Conservation (phyloP, 2,329 filamentous ascomycete genomes). For the Penicillium fuscoglaucum region DNA sequence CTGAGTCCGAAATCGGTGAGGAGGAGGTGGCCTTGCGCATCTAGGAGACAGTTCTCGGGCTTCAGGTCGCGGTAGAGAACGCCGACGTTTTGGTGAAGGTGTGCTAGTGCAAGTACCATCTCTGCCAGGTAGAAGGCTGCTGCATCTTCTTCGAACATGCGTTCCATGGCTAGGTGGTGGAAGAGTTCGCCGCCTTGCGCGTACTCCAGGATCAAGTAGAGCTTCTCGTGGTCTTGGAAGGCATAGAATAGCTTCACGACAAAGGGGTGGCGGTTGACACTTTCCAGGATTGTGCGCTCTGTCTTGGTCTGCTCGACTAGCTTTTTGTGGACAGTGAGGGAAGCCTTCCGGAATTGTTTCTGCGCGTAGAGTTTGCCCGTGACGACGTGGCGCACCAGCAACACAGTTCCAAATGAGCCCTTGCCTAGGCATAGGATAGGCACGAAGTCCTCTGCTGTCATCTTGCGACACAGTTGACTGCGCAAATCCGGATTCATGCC, state of each 20-base stretch:
- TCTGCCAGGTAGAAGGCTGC: constrained; percentile 98
- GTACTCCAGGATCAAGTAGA: constrained; percentile 97
- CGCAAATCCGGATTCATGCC: constrained; percentile 56
- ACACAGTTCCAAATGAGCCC: constrained; percentile 90
- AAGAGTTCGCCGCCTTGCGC: constrained; percentile 96
- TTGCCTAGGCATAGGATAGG: constrained; percentile 90
- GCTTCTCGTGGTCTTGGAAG: constrained; percentile 96
- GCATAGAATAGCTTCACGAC: constrained; percentile 98
- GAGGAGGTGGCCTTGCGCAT: constrained; percentile 85
- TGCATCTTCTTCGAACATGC: constrained; percentile 88
- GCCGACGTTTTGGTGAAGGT: constrained; percentile 87
- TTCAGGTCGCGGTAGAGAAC: constrained; percentile 97
- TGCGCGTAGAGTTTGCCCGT: constrained; percentile 93
- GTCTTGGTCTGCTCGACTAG: constrained; percentile 97
- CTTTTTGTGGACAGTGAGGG: constrained; percentile 90
- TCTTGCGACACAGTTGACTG: constrained; percentile 68
- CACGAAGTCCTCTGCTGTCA: constrained; percentile 88
- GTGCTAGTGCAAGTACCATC: constrained; percentile 89
- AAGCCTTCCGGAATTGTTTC: constrained; percentile 98
- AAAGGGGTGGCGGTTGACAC: constrained; percentile 93
- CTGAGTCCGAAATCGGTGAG: constrained; percentile 96
- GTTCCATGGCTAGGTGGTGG: constrained; percentile 87
- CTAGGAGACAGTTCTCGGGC: constrained; percentile 94
- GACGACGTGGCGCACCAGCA: constrained; percentile 83
- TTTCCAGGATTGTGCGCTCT: constrained; percentile 90